Base-by-base conservation (phyloP, 495 filamentous ascomycete species). In the Penicillium cosmopolitanum region DNA sequence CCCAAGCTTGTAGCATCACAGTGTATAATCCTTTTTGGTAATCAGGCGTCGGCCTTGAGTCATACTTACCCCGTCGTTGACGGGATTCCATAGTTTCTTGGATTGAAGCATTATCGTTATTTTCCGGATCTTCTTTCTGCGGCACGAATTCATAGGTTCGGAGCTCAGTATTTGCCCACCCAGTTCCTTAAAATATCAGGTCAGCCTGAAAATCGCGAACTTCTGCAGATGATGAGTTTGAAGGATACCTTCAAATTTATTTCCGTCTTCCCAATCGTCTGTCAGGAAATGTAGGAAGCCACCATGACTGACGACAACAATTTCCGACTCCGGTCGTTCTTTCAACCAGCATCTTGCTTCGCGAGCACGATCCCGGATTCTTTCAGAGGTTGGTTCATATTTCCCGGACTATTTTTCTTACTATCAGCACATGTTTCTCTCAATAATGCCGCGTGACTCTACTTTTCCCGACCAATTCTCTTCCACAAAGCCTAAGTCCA, bases 151-250 rank as follows among this genome's bases (percentile, higher is more conserved):
- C 74, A 66, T 87, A 94, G 8, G 80, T 83, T 50, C 91, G 83
- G 60, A 77, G 86, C 72, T 95, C 91, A 2, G 84, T 84, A 68
- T 96, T 95, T 6, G 57, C 61, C 91, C 91, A 94, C n/a, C 88
- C 88, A 0, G 90, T 92, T 12, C 85, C 85, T 72, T 21, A 23
- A n/a, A 28, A 9, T n/a, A 36, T 50, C 3, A n/a, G 46, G 52
- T n/a, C 2, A 18, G 21, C 13, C 42, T 16, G 7, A 16, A 16
- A 18, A 4, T 5, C 1, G 12, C 6, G 40, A 44, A 16, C 2
- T 3, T 19, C 10, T 18, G 3, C 8, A 4, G 6, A 9, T 10
- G n/a, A 3, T 4, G 13, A 12, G 16, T 36, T 21, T 4, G 21
- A 5, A n/a, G 66, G 68, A 44, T 74, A 78, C 82, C 85, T 40